These are phyloP conservation scores for Phytopythium oedochilum DNA, from an alignment of 352 stramenopile species.

Conservation along the genomic window DNA sequence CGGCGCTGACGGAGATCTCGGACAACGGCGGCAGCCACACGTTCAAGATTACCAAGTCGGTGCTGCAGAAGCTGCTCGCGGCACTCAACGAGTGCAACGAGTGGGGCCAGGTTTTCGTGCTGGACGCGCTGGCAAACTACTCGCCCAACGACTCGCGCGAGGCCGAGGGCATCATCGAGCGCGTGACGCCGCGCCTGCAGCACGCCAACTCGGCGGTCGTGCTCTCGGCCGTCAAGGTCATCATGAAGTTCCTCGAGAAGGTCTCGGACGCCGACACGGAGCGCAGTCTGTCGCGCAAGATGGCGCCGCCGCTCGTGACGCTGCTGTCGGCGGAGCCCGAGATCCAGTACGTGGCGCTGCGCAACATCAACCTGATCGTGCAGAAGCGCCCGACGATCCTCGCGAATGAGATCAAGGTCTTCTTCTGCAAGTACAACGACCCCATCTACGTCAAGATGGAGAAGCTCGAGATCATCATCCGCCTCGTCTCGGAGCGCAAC, in stretches of 20 bases:
- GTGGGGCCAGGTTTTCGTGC: slow-evolving; percentile 99
- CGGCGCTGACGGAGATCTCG: slow-evolving; percentile 96
- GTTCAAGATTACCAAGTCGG: slow-evolving; percentile 94
- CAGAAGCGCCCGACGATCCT: slow-evolving; percentile 96
- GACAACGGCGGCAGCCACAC: slow-evolving; percentile 91
- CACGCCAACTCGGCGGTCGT: slow-evolving; percentile 99
- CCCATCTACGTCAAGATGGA: slow-evolving; percentile 97
- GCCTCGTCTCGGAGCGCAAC: slow-evolving; percentile 96
- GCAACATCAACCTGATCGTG: slow-evolving; percentile 99
- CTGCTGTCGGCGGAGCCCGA: slow-evolving; percentile 97
- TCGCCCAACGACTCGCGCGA: slow-evolving; percentile 93
- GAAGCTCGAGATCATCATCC: slow-evolving; percentile 99
- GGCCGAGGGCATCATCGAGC: slow-evolving; percentile 98
- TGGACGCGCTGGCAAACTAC: slow-evolving; percentile 96
- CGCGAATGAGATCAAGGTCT: slow-evolving; percentile 93
- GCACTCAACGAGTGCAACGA: slow-evolving; percentile 99
- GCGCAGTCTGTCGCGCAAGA: slow-evolving; percentile 90
- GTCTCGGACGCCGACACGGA: slow-evolving; percentile 93
- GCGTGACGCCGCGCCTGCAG: slow-evolving; percentile 96
- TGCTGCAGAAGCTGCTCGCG: slow-evolving; percentile 97
- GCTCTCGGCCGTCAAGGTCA: slow-evolving; percentile 97
- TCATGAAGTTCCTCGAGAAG: slow-evolving; percentile 95
- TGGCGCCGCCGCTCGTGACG: slow-evolving; percentile 98
- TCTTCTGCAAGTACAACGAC: slow-evolving; percentile 99
- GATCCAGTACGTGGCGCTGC: slow-evolving; percentile 98